phyloP scores from a whole-genome alignment of 2,329 filamentous ascomycete genomes.

The Trichoderma koningiopsis region DNA sequence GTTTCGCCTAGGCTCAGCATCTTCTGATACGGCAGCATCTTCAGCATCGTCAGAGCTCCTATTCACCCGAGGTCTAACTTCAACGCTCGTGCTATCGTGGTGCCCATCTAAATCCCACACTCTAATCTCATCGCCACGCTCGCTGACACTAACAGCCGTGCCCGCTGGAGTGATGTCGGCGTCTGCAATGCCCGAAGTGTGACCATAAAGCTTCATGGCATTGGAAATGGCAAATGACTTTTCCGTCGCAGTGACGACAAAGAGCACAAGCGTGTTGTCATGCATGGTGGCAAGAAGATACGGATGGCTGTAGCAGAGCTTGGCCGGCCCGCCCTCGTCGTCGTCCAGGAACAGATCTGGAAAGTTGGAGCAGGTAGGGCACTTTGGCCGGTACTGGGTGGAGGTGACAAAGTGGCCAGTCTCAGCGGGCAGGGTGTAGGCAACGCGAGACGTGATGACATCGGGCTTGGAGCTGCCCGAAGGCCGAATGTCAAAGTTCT shows the following conservation, averaged over 20 bases:
- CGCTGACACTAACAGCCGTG: slow-evolving; percentile 87
- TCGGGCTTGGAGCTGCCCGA: slow-evolving; percentile 35
- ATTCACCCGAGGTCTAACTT: slow-evolving; percentile 48
- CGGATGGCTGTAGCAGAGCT: slow-evolving; percentile 74
- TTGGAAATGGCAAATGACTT: slow-evolving; percentile 68
- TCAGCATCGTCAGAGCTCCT: slow-evolving; percentile 27
- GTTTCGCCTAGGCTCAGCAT: slow-evolving; percentile 52
- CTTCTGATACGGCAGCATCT: slow-evolving; percentile 22
- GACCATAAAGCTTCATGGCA: slow-evolving; percentile 82
- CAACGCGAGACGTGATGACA: slow-evolving; percentile 41
- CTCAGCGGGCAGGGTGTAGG: slow-evolving; percentile 40
- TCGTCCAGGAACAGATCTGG: slow-evolving; percentile 28
- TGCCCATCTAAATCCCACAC: slow-evolving; percentile 87
- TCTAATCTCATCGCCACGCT: slow-evolving; percentile 74
- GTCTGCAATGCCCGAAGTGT: slow-evolving; percentile 85
- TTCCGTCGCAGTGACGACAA: slow-evolving; percentile 75
- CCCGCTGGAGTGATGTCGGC: slow-evolving; percentile 82
- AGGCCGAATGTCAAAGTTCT: slow-evolving; percentile 71
- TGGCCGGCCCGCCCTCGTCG: slow-evolving; percentile 53
- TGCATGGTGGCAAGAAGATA: slow-evolving; percentile 82
- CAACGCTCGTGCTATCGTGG: slow-evolving; percentile 55
- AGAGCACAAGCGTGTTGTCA: slow-evolving; percentile 84
- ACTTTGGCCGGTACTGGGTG: slow-evolving; percentile 22
- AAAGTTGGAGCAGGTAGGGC: slow-evolving; percentile 15
- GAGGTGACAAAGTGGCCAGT: slow-evolving; percentile 30